Evolutionary conservation across 179 eudicot species (phyloP), one percentile per base, ranked within the genome.

Genomic region (Actinidia polygama): DNA sequence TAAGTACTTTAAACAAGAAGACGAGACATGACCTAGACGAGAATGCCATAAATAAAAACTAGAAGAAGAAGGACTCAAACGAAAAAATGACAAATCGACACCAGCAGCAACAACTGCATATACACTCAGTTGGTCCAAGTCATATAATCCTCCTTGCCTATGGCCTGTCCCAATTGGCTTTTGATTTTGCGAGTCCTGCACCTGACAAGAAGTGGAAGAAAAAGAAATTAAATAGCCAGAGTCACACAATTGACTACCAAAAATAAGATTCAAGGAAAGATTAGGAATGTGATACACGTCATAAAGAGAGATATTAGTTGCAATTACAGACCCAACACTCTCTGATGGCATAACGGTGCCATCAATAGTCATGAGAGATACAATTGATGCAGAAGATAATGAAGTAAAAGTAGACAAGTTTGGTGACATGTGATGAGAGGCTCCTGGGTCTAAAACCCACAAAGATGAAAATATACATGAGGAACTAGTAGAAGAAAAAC

Each of bases 11-110:
- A 78, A 63, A 47, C 73, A 47, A 63, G 58, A 64, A n/a, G 18
- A 12, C 16, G 73, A 78, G 47, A 78, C 81, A 78, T 78, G 81
- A 44, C 73, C 73, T 6, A 78, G 46, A 10, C 80, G 2, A 62
- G 80, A 78, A 62, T 78, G 80, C 71, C 70, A 78, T n/a, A 64
- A 64, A 63, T 40, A 47, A 63, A 63, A 78, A 10, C n/a, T 49
- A 66, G 73, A 79, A 69, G 50, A 16, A 16, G 21, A 36, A 15
- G 49, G 49, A 30, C 47, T 18, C 19, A 69, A 69, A 44, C 10
- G 46, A 50, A 62, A 64, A 47, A 46, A 47, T 2, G 73, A 79
- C 8, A 79, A 79, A 46, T 79, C 14, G 10, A 50, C 44, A 21
- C 12, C 11, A 40, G 44, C 3, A 40, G 44, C 44, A 40, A 3